Evolutionary conservation across 331 rosid species (phyloP).

Genomic region (Quercus phellos): DNA sequence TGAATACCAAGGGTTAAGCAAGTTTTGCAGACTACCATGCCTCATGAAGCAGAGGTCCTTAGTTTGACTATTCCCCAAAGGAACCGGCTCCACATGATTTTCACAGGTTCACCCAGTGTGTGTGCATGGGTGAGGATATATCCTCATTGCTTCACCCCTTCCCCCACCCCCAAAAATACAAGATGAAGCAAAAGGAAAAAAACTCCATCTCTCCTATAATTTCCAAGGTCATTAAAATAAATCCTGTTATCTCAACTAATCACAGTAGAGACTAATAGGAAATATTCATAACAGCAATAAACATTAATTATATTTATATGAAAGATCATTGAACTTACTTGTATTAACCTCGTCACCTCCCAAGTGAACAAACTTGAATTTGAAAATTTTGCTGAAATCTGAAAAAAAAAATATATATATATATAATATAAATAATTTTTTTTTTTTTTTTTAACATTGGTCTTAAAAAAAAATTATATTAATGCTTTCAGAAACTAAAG

Average conservation of each 20-base stretch:
- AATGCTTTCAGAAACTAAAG: background rate
- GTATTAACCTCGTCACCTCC: constrained; percentile 49
- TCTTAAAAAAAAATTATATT: background rate
- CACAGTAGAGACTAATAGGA: background rate
- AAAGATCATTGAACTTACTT: constrained; percentile 21
- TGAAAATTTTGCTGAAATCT: constrained; percentile 44
- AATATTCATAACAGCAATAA: background rate
- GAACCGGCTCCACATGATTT: background rate
- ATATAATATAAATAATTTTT: background rate
- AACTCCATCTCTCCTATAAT: background rate
- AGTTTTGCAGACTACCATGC: background rate
- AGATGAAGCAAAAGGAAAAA: background rate
- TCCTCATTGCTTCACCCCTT: too few relatives aligned
- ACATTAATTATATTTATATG: background rate
- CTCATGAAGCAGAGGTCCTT: background rate
- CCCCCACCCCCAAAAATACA: background rate
- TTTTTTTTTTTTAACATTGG: background rate
- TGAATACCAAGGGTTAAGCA: background rate
- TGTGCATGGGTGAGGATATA: too few relatives aligned
- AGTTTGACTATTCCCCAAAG: background rate
- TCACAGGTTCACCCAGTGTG: background rate
- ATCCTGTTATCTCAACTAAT: background rate
- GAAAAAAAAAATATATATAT: background rate
- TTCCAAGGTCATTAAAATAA: background rate
- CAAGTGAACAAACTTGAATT: constrained; percentile 40